Evolutionary conservation across 305 asterid species (phyloP), one percentile per base, ranked within the genome.

Genomic region (Fraxinus platypoda): DNA sequence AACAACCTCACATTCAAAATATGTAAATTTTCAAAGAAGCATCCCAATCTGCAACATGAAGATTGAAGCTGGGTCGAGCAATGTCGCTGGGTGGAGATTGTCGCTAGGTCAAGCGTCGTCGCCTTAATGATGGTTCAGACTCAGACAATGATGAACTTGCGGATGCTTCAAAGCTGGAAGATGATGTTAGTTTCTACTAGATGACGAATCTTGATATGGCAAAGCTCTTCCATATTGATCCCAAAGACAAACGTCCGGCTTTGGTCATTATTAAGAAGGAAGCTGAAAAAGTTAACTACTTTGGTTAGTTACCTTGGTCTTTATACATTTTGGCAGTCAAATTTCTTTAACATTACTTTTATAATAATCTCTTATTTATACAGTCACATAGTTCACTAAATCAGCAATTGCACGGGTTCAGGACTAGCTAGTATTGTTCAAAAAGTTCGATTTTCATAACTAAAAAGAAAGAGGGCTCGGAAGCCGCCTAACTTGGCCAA

Each of bases 151-250:
- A 93, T 76, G 96, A 94, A 78, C 93, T 94, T 81, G 91, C 90
- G 78, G 90, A 90, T 74, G 96, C 97, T 86, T 93, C 99, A n/a
- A 90, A 86, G 82, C 90, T 91, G 52, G 98, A 94, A 87, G 99
- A 95, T 76, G 99, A 92, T 86, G 95, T 95, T 73, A 92, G 82
- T 86, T 94, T 94, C 88, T 94, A 94, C 88, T 98, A 94, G 89
- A 95, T 96, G 35, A 76, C 87, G n/a, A 85, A 68, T 82, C 88
- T 97, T 66, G 97, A 95, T 68, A 98, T 94, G 74, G 98, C 97
- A 37, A 92, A 92, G 87, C 91, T 93, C 85, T 94, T 95, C 90
- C 88, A 94, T 34, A 84, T 95, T 57, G 94, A 93, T 85, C 93
- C 94, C 43, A 86, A 87, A 83, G 91, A 81, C 86, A 93, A 93